Evolutionary conservation across 2,329 filamentous ascomycete species (phyloP), one percentile per base, ranked within the genome.

Genomic region (Clonostachys solani): DNA sequence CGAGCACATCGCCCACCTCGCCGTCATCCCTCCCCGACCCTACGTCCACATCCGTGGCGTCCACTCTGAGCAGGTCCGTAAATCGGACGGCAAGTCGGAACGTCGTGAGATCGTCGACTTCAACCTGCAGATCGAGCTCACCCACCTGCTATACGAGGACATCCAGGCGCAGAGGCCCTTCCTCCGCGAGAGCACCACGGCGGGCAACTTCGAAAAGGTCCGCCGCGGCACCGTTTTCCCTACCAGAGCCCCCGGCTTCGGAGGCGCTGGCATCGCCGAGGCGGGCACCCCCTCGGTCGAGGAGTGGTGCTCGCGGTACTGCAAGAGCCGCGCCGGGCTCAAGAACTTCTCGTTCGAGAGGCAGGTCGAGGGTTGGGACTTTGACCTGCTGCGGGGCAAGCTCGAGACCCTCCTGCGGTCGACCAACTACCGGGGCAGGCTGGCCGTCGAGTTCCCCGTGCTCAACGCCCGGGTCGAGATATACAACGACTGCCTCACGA

Each of bases 261-360:
- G 63, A 49, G 57, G 60, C 46, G 55, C 47, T 6, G 56, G 58
- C 18, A 50, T 52, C 5, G 55, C 58, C 6, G 64, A 66, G 42
- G 55, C 56, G n/a, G 63, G 63, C 17, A 56, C 53, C 5, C 63
- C 65, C 1, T 50, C 54, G n/a, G 56, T 67, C 40, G 50, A 59
- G 9, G 77, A 83, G 49, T 91, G 87, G 86, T 89, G 84, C 55
- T 78, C 85, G 49, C 75, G 77, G 37, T 92, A 81, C 65, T 84
- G 80, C 56, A 76, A 76, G 3, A 81, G 76, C 52, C 67, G 71
- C 18, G 72, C 80, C 1, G 68, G 69, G 9, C 69, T 89, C 34
- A 85, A 84, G 58, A 71, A 64, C 41, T 81, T 86, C 52, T 58
- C 64, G 2, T 63, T 85, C 17, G 66, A 68, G 52, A 71, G 80